Base-by-base conservation (phyloP, 805 yeast species). In the Kurtzmaniella fragi region DNA sequence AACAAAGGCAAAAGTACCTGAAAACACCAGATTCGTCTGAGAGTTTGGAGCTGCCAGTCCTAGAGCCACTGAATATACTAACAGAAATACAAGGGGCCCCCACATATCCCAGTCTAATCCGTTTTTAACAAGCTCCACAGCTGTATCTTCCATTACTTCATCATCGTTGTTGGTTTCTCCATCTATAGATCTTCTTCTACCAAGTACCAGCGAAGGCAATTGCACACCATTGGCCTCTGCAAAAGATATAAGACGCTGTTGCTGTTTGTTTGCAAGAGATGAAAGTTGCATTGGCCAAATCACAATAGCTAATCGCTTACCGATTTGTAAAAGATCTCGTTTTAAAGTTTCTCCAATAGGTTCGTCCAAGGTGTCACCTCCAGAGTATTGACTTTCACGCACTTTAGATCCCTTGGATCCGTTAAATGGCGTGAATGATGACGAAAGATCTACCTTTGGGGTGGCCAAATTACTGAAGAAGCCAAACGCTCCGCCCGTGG, bases 361-460 rank as follows among this genome's bases (percentile, higher is more conserved):
- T 58, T 82, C 89, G 51, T 82, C 87, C 10, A 82, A 59, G 2
- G 89, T 82, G 52, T 82, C 84, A 23, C 85, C 84, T 2, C 88
- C 88, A 15, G 78, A 55, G 52, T 71, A 79, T 44, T 75, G 80
- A 35, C 77, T 62, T 51, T 77, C 82, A 33, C 54, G 49, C 30
- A 65, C 50, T 28, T 49, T 55, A 5, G 25, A 20, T 8, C 25
- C 25, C 41, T 51, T 57, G 40, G 52, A 52, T 3, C 47, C 54
- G 3, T 49, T 41, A 37, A 63, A 63, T 12, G 67, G 64, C 2
- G 61, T 49, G 43, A 62, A 62, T n/a, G 66, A 45, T 5, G 61
- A 51, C 1, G 67, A 62, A 29, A 62, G 54, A 40, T 62, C 67
- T 2, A 63, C 63, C 31, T 53, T 58, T 10, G 64, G 62, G 34